These are phyloP conservation scores for Didymella pomorum DNA, from an alignment of 2,329 filamentous ascomycete genomes.

Conservation along the genomic window DNA sequence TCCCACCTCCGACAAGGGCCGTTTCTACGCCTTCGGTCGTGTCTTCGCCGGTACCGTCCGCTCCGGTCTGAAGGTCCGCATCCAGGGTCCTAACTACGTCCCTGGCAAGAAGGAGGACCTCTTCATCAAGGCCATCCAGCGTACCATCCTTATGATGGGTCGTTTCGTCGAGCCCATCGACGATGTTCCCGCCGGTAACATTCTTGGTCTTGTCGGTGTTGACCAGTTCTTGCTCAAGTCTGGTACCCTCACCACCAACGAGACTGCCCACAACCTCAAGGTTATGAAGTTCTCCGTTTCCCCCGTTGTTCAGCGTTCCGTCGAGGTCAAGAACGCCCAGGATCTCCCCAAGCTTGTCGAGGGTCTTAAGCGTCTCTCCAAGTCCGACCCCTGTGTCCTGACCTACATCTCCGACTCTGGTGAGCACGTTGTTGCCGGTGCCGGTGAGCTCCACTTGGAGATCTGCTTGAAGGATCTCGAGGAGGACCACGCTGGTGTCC, in stretches of 20 bases:
- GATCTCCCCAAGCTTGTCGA: conserved; percentile 99
- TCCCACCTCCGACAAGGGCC: conserved; percentile 98
- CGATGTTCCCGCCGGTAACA: conserved; percentile 99
- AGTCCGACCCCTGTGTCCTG: conserved; percentile 98
- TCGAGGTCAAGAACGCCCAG: conserved; percentile 99
- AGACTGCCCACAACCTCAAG: conserved; percentile 99
- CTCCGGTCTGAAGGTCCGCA: conserved; percentile 99
- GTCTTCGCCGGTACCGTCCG: conserved; percentile 98
- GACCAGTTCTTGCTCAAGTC: conserved; percentile 99
- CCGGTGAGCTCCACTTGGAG: conserved; percentile 98
- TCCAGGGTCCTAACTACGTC: conserved; percentile 98
- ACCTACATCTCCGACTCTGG: conserved; percentile 88
- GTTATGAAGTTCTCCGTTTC: conserved; percentile 99
- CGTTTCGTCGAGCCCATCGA: conserved; percentile 98
- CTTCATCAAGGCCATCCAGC: conserved; percentile 99
- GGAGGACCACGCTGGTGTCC: conserved; percentile 98
- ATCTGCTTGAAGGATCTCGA: conserved; percentile 99
- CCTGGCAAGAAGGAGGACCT: conserved; percentile 99
- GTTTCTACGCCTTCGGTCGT: conserved; percentile 99
- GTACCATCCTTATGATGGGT: conserved; percentile 99
- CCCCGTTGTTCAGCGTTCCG: conserved; percentile 96
- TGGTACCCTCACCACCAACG: conserved; percentile 96
- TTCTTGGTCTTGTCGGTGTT: conserved; percentile 98
- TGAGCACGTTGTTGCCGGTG: conserved; percentile 99
- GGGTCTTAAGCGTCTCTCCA: conserved; percentile 99